Base-by-base conservation (phyloP, 1,284 basidiomycete genomes). In the Xerocomus cyaneibrunnescens region DNA sequence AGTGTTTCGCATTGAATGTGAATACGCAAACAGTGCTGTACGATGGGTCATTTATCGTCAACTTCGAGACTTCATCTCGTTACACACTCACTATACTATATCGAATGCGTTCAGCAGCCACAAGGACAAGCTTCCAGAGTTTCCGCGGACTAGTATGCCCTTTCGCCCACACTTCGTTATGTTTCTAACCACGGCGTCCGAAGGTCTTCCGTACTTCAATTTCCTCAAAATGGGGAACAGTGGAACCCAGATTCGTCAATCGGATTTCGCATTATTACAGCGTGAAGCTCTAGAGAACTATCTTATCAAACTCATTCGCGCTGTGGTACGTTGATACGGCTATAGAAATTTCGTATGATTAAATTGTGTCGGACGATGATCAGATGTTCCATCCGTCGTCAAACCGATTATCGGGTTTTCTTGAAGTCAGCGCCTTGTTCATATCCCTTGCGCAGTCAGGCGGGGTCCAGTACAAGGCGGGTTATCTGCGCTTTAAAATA, bases 31-130 rank as follows among this genome's bases (percentile, higher is more conserved):
- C 59, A 92, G 93, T n/a, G 87, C 87, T 4, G 86, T 89, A 51
- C 86, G 92, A 68, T 99, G 97, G 96, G 94, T 98, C 28, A 84
- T 99, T 40, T 98, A 99, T 72, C 86, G 96, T 48, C 90, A 96
- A 70, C 77, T 98, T 46, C 84, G 92, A 55, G 96, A 99, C 69
- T 98, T 99, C 66, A 61, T 98, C 48, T 89, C 87, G 28, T 30
- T 99, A 17, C 96, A 99, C 66, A 82, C 89, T 0, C 94, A 98
- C 68, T 98, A 98, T 68, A 79, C 89, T 8, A 78, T 97, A 31
- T 92, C 94, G 5, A 94, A 94, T 61, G 81, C 89, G 25, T 90
- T 81, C 61, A 83, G 79, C 59, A 83, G 73, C 34, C 84, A 80
- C 54, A 78, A 84, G 35, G 86, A 92, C 38, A 83, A 87, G 22